These are phyloP conservation scores for Phytophthora megakarya DNA, from an alignment of 352 stramenopile genomes.

Conservation along the genomic window DNA sequence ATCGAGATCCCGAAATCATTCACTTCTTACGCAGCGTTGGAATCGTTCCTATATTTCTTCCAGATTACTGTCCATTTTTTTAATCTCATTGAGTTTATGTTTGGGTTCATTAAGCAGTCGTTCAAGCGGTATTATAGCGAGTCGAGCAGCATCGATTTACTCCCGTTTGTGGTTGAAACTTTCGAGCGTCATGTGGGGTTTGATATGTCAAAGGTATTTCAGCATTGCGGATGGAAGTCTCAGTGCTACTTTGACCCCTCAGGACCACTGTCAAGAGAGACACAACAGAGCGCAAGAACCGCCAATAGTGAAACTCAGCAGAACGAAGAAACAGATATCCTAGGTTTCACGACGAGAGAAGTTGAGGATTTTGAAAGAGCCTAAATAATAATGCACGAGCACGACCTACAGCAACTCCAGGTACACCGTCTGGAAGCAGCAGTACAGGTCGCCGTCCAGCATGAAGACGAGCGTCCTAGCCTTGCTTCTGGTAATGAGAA, in stretches of 20 bases:
- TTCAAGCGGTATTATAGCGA: conserved; percentile 26
- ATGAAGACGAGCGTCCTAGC: too few relatives aligned
- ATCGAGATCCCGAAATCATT: conserved; percentile 30
- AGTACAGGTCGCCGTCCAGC: too few relatives aligned
- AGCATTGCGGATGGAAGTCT: conserved; percentile 18
- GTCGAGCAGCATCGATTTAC: conserved; percentile 2
- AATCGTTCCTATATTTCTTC: conserved; percentile 32
- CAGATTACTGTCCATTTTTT: conserved; percentile 38
- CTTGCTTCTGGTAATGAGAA: too few relatives aligned
- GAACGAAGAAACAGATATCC: too few relatives aligned
- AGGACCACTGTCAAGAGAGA: conserved; percentile 1
- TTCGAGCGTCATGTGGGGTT: conserved; percentile 14
- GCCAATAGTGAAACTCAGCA: too few relatives aligned
- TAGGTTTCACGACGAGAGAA: too few relatives aligned
- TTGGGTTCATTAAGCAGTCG: conserved; percentile 22
- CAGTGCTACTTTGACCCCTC: conserved; percentile 22
- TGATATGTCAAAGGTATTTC: conserved; percentile 13
- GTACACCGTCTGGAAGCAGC: too few relatives aligned
- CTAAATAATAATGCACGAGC: too few relatives aligned
- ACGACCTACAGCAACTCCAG: too few relatives aligned
- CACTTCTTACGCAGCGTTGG: conserved; percentile 36
- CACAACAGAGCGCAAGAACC: too few relatives aligned
- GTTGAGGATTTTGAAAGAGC: too few relatives aligned
- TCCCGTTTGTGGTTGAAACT: conserved; percentile 9
- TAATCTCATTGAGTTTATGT: conserved; percentile 44